Conservation (phyloP, 768 basidiomycete species). For the Russula sp. region DNA sequence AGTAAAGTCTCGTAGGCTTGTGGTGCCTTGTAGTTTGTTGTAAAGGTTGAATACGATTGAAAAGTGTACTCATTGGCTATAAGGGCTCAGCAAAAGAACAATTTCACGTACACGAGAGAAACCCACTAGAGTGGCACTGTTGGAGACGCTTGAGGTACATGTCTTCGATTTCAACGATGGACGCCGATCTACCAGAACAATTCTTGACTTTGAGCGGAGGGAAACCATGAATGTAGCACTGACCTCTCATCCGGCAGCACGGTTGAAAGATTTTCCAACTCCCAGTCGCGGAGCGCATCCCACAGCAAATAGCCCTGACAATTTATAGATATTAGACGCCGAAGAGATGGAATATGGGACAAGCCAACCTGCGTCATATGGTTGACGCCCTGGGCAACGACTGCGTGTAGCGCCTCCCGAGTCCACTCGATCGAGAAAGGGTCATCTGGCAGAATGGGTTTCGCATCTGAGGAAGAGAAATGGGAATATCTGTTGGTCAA, state of each 20-base stretch:
- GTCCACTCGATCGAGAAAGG: conserved; percentile 64
- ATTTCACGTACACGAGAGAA: background rate
- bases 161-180: conserved; percentile 52
- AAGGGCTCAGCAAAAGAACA: background rate
- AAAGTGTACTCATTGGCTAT: conserved; percentile 80
- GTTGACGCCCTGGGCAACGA: conserved; percentile 53
- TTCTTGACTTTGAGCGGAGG: background rate
- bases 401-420: conserved; percentile 49
- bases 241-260: conserved; percentile 50
- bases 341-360: background rate
- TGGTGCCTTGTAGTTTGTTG: conserved; percentile 69
- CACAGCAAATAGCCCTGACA: conserved; percentile 67
- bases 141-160: conserved; percentile 64
- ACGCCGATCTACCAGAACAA: conserved; percentile 38
- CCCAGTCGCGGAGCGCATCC: conserved; percentile 73
- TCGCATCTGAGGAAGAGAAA: conserved; percentile 38
- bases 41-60: conserved; percentile 85
- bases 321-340: conserved; percentile 8
- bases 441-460: conserved; percentile 53
- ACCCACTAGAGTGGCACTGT: conserved; percentile 72
- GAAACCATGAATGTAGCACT: conserved; percentile 8
- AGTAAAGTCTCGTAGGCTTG: conserved; percentile 76
- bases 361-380: conserved; percentile 64
- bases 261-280: conserved; percentile 57
- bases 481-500: conserved; percentile 44